Percentiles rank a stretch among this genome's conserved stretches.
Conservation (phyloP, 352 stramenopile genomes). For the Globisporangium ultimum region DNA sequence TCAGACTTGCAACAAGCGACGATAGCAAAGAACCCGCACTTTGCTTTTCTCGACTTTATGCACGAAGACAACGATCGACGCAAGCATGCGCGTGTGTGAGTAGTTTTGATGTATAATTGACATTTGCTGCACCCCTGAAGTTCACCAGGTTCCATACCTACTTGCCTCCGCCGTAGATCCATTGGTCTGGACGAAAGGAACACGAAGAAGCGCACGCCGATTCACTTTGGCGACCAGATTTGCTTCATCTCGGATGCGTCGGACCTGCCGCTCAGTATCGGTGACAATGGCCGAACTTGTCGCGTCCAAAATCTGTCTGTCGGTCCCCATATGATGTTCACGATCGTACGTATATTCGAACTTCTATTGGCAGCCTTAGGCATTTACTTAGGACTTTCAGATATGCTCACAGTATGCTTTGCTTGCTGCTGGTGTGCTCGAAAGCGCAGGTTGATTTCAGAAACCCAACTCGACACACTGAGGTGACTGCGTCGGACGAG, state of each 20-base stretch:
- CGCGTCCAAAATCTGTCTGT: conserved; percentile 15
- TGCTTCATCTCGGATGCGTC: conserved; percentile 46
- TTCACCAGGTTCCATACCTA: no score
- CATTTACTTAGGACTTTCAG: no score
- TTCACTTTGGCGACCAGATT: conserved; percentile 61
- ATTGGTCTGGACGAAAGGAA: conserved; percentile 39
- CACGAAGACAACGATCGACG: conserved; percentile 1
- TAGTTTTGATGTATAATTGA: no score
- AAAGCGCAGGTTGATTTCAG: conserved; percentile 43
- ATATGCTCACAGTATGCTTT: no score
- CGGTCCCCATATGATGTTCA: conserved; percentile 63
- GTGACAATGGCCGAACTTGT: conserved; percentile 34
- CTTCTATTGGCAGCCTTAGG: no score
- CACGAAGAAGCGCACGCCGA: conserved; percentile 35
- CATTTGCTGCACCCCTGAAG: no score
- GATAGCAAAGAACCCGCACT: conserved; percentile 47
- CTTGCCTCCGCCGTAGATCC: no score
- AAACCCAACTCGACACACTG: conserved; percentile 38
- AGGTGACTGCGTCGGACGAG: conserved; percentile 37
- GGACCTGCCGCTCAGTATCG: conserved; percentile 47
- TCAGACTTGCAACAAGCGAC: conserved; percentile 2
- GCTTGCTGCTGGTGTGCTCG: neutral
- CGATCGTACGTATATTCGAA: conserved; percentile 33
- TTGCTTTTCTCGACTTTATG: conserved; percentile 62
- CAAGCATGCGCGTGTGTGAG: conserved; percentile 23